These are phyloP conservation scores for Calocybe gambosa DNA, from an alignment of 1,284 basidiomycete species.

Conservation along the genomic window DNA sequence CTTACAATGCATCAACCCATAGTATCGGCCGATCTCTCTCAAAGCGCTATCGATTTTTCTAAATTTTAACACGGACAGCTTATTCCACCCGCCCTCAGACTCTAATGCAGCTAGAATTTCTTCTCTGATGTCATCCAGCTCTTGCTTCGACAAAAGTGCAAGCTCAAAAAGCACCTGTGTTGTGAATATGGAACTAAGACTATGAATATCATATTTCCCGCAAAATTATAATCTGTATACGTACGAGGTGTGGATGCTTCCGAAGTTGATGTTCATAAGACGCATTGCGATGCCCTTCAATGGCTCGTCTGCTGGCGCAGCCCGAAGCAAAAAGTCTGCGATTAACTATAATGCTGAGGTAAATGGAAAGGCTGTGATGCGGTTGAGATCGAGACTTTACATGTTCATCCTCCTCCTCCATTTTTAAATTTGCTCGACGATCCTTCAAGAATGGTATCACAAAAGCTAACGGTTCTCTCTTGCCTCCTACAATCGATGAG, in stretches of 20 bases:
- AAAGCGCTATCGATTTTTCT: constrained; percentile 31
- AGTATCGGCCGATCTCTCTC: constrained; percentile 29
- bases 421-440: constrained; percentile 19
- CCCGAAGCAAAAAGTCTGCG: constrained; percentile 24
- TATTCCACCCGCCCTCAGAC: constrained; percentile 32
- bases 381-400: constrained; percentile 13
- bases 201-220: constrained; percentile 2
- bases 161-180: constrained; percentile 32
- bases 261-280: constrained; percentile 31
- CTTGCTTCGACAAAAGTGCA: constrained; percentile 22
- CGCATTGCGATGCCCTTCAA: constrained; percentile 26
- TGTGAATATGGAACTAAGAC: constrained; percentile 28
- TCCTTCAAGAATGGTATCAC: constrained; percentile 23
- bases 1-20: constrained; percentile 29
- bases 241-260: constrained; percentile 31
- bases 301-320: constrained; percentile 24
- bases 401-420: constrained; percentile 18
- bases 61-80: constrained; percentile 27
- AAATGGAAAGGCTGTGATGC: not conserved
- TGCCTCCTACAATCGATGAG: constrained; percentile 25
- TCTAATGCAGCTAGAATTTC: constrained; percentile 27
- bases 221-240: constrained; percentile 10
- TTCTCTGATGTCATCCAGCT: constrained; percentile 26
- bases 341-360: constrained; percentile 18
- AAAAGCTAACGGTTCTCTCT: constrained; percentile 21